A percentile compares a stretch with the other conserved stretches of the same genome.
Evolutionary conservation across 805 yeast species (phyloP).

Genomic region (Pichia exigua): DNA sequence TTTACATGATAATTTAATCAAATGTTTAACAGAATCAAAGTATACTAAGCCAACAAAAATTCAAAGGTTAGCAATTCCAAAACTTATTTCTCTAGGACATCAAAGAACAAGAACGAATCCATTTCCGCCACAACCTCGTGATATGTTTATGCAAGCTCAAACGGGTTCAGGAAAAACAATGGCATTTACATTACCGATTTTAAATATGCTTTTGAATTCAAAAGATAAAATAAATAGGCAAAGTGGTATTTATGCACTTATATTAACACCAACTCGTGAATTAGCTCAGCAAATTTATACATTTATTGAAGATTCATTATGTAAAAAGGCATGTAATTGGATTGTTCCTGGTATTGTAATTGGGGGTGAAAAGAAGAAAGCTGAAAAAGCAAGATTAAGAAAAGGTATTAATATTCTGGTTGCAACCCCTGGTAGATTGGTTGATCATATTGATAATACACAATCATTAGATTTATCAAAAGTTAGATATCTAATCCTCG

Average conservation of each 20-base stretch:
- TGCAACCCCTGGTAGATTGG: conserved; percentile 94
- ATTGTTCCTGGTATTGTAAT: conserved; percentile 93
- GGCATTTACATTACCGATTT: conserved; percentile 77
- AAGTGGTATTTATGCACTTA: conserved; percentile 82
- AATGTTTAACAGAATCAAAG: conserved; percentile 48
- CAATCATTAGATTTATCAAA: conserved; percentile 61
- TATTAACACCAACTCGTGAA: conserved; percentile 92
- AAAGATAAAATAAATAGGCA: conserved; percentile 46
- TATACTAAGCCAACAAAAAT: conserved; percentile 74
- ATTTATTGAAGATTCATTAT: conserved; percentile 58
- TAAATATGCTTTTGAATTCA: conserved; percentile 53
- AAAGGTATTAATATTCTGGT: conserved; percentile 95
- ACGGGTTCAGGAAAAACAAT: conserved; percentile 98
- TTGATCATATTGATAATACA: conserved; percentile 92
- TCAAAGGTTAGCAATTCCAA: conserved; percentile 75
- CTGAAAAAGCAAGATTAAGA: conserved; percentile 91
- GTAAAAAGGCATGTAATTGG: conserved; percentile 64
- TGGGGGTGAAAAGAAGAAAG: conserved; percentile 97
- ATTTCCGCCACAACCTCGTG: conserved; percentile 30
- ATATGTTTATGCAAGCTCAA: conserved; percentile 88
- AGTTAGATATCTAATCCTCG: conserved; percentile 81
- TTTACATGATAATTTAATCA: conserved; percentile 42
- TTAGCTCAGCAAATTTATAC: conserved; percentile 83
- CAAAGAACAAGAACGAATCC: conserved; percentile 17
- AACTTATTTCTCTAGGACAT: conserved; percentile 30